Conservation (phyloP, 768 basidiomycete species). For the Infundibulicybe gibba region DNA sequence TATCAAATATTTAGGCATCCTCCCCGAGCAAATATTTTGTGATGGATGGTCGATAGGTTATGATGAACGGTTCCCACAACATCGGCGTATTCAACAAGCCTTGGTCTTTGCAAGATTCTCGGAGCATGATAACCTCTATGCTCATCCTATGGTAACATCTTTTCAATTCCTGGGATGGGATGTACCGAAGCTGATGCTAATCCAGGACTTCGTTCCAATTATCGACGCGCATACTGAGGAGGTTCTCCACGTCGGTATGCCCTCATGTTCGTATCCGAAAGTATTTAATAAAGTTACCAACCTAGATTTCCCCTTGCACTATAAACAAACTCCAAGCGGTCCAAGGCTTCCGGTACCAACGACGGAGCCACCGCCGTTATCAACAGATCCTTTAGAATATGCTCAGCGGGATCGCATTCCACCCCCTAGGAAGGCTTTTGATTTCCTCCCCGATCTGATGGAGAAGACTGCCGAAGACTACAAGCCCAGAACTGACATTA, state of each 20-base stretch:
- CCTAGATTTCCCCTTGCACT: slow-evolving; percentile 71
- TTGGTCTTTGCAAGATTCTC: slow-evolving; percentile 73
- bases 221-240: slow-evolving; percentile 70
- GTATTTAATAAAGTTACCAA: not conserved
- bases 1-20: slow-evolving; percentile 43
- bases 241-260: slow-evolving; percentile 67
- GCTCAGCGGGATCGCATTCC: slow-evolving; percentile 71
- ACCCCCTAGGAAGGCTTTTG: slow-evolving; percentile 60
- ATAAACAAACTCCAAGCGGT: slow-evolving; percentile 40
- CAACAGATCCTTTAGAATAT: slow-evolving; percentile 41
- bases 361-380: slow-evolving; percentile 38
- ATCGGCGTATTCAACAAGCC: slow-evolving; percentile 74
- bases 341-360: slow-evolving; percentile 34
- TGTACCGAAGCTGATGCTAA: slow-evolving; percentile 11
- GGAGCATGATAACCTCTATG: slow-evolving; percentile 83
- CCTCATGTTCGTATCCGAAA: not conserved
- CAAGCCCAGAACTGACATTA: slow-evolving; percentile 64
- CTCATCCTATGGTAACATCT: slow-evolving; percentile 71
- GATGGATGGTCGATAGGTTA: slow-evolving; percentile 94
- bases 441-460: slow-evolving; percentile 87
- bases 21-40: slow-evolving; percentile 65
- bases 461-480: slow-evolving; percentile 48
- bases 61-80: slow-evolving; percentile 78
- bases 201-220: slow-evolving; percentile 71
- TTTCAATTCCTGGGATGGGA: slow-evolving; percentile 7